phyloP scores from a whole-genome alignment of 2,329 filamentous ascomycete species.

The Calonectria crousiana region DNA sequence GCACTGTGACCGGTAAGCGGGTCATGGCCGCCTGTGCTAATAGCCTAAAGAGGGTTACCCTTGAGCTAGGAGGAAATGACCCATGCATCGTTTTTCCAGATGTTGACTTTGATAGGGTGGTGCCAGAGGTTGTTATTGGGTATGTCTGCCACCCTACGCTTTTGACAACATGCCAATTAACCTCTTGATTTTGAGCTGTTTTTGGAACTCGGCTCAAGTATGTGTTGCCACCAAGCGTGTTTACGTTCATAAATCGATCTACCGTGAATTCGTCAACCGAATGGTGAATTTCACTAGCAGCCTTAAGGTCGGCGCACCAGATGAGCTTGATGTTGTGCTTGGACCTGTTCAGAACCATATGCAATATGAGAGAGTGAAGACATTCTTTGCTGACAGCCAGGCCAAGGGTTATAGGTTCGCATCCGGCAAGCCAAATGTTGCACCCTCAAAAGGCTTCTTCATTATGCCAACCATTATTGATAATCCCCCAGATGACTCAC shows the following conservation, averaged over 20 bases:
- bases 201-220: neutral
- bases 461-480: neutral
- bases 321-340: neutral
- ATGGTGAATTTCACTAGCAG: neutral
- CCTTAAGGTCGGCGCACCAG: neutral
- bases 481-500: neutral
- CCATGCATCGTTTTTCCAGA: neutral
- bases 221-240: neutral
- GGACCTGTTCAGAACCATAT: constrained; percentile 72
- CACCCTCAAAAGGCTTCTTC: neutral
- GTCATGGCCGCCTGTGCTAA: constrained; percentile 66
- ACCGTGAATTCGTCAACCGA: neutral
- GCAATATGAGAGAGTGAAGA: constrained; percentile 57
- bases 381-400: neutral
- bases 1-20: constrained; percentile 67
- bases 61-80: neutral
- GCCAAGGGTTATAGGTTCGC: neutral
- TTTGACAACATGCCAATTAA: neutral
- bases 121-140: neutral
- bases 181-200: neutral
- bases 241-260: neutral
- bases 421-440: neutral
- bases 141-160: neutral
- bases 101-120: neutral
- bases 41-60: constrained; percentile 62